Evolutionary conservation across 805 yeast species (phyloP), one percentile per base, ranked within the genome.

Genomic region (Zygoascus flipseniorum): DNA sequence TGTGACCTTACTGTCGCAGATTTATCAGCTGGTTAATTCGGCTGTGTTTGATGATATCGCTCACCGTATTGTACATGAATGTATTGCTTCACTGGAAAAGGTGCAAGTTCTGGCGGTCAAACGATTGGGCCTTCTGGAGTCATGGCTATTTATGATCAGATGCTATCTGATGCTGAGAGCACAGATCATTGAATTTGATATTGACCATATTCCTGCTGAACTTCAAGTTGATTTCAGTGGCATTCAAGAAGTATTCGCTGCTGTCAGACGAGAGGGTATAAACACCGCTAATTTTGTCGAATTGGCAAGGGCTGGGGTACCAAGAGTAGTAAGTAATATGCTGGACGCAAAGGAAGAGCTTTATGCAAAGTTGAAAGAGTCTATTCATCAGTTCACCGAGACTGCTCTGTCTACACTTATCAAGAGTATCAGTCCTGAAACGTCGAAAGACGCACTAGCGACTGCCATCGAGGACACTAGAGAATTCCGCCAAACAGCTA

Each of bases 1-100:
- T 0, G 69, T 89, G 44, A 77, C 83, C 0, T 69, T 92, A 5
- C 70, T 90, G 31, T 82, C 89, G 35, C 85, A 81, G 64, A 84
- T 90, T 20, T 87, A 88, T 64, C 95, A 87, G 61, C 72, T 89
- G 61, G 78, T 92, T 39, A 83, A 84, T 58, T 81, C 90, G 1
- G 49, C 59, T 11, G 86, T 89, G 1, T 92, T 90, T 69, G 96
- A 89, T 65, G 96, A 88, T 63, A 70, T 90, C 58, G 96, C 97
- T 0, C 96, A 89, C 65, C 81, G 85, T 53, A 82, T 89, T 51
- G 86, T 92, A 3, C 96, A 87, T 64, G 78, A 85, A 45, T 83
- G 93, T 60, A 78, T 89, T 39, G 62, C 70, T 14, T 80, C 93
- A 6, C 68, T 89, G 60, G 77, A 78, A 52, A 68, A 71, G 14